Conservation (phyloP, 495 filamentous ascomycete species). For the Neurospora intermedia region DNA sequence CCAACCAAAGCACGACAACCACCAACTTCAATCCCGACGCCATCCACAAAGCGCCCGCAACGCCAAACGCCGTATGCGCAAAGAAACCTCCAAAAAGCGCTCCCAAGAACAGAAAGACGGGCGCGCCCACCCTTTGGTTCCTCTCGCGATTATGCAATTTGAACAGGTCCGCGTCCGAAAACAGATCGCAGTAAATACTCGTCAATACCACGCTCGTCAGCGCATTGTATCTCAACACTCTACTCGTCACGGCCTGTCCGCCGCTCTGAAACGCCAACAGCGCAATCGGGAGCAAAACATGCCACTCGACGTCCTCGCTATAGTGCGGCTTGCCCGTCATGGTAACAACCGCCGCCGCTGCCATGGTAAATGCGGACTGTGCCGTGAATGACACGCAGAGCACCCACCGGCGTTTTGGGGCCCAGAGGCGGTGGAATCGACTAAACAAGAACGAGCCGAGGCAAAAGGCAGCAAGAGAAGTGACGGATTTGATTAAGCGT, state of each 20-base stretch:
- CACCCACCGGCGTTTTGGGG: conserved; percentile 48
- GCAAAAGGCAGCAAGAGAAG: conserved; percentile 56
- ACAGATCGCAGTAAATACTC: conserved; percentile 61
- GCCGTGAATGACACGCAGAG: conserved; percentile 48
- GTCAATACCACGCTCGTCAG: conserved; percentile 63
- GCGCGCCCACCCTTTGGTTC: conserved; percentile 46
- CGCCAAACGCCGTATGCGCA: conserved; percentile 43
- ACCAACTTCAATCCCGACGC: conserved; percentile 44
- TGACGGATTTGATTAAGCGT: conserved; percentile 55
- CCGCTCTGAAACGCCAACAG: conserved; percentile 60
- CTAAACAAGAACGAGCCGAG: conserved; percentile 55
- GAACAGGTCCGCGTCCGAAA: conserved; percentile 50
- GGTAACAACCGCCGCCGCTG: conserved; percentile 50
- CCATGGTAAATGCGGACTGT: conserved; percentile 42
- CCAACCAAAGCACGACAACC: conserved; percentile 43
- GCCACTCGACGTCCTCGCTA: conserved; percentile 42
- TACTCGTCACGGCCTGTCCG: conserved; percentile 58
- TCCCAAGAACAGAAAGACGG: conserved; percentile 47
- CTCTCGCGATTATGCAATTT: conserved; percentile 42
- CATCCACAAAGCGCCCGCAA: conserved; percentile 55
- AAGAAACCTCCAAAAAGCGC: conserved; percentile 49
- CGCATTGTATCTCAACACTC: conserved; percentile 49
- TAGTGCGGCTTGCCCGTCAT: conserved; percentile 17
- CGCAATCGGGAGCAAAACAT: conserved; percentile 48
- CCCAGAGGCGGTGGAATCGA: conserved; percentile 47